phyloP scores from a whole-genome alignment of 164 flowering plant genomes.

The Brasenia schreberi region DNA sequence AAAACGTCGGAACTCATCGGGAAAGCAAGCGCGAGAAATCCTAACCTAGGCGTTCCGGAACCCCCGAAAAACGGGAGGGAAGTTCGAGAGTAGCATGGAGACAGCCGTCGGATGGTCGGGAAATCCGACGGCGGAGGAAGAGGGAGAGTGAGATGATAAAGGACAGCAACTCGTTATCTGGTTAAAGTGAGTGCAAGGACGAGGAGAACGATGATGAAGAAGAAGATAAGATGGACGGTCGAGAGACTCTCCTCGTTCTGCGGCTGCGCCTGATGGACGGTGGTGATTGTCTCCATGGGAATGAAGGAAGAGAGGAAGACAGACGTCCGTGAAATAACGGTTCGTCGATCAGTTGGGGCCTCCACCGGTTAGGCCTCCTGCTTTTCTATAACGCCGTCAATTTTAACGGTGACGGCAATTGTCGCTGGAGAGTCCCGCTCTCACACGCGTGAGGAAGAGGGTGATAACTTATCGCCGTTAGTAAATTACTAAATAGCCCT shows the following conservation, averaged over 20 bases:
- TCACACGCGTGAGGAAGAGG: not conserved
- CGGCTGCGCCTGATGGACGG: not conserved
- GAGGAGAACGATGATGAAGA: too few species aligned
- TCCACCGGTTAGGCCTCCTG: not conserved
- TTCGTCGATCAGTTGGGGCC: not conserved
- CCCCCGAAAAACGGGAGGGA: too few species aligned
- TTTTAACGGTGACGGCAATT: not conserved
- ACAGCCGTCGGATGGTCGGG: not conserved
- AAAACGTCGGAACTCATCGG: not conserved
- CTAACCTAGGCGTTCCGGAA: too few species aligned
- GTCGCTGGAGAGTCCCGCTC: not conserved
- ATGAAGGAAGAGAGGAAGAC: too few species aligned
- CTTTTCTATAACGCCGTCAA: not conserved
- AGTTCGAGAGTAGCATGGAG: too few species aligned
- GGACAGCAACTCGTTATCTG: not conserved
- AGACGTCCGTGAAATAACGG: not conserved
- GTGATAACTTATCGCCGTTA: too few species aligned
- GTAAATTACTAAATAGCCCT: too few species aligned
- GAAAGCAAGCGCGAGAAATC: not conserved
- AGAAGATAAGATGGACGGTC: not conserved
- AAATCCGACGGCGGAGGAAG: not conserved
- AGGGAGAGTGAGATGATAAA: not conserved
- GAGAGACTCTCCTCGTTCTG: not conserved
- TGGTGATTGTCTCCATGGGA: not conserved
- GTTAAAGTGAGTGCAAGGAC: not conserved